Percentiles rank a stretch among this genome's conserved stretches.
phyloP scores from a whole-genome alignment of 2,329 filamentous ascomycete genomes.

The Rutstroemia sp. region DNA sequence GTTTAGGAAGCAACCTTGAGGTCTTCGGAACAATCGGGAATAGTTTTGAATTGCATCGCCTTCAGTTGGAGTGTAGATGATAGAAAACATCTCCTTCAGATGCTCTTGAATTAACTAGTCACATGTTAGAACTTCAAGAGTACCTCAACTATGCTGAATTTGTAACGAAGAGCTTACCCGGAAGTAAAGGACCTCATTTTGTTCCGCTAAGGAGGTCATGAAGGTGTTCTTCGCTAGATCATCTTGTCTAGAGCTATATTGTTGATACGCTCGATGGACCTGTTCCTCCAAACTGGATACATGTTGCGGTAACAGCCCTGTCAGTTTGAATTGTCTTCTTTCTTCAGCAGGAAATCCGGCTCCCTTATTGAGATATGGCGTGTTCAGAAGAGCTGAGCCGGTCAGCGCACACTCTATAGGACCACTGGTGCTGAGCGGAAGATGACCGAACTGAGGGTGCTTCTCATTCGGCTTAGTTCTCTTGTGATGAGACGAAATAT shows the following conservation, averaged over 20 bases:
- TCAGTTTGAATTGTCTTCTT: slow-evolving; percentile 60
- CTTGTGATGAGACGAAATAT: slow-evolving; percentile 20
- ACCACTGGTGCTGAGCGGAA: slow-evolving; percentile 41
- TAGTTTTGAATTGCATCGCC: slow-evolving; percentile 84
- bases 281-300: slow-evolving; percentile 73
- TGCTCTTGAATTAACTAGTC: slow-evolving; percentile 64
- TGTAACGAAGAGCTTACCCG: slow-evolving; percentile 38
- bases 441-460: slow-evolving; percentile 35
- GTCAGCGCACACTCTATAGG: slow-evolving; percentile 42
- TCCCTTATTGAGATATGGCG: slow-evolving; percentile 73
- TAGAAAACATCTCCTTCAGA: slow-evolving; percentile 77
- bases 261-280: slow-evolving; percentile 68
- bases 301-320: slow-evolving; percentile 64
- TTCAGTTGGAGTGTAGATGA: slow-evolving; percentile 90
- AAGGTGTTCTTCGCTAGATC: slow-evolving; percentile 82
- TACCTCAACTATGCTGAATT: not conserved
- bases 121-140: not conserved
- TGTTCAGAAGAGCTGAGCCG: slow-evolving; percentile 51
- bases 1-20: slow-evolving; percentile 76
- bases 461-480: slow-evolving; percentile 20
- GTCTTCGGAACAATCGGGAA: slow-evolving; percentile 67
- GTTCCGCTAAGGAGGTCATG: slow-evolving; percentile 74
- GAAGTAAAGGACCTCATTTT: slow-evolving; percentile 79
- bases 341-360: slow-evolving; percentile 68
- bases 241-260: slow-evolving; percentile 57